Conservation (phyloP, 2,329 filamentous ascomycete genomes). For the Pestalotiopsis sp. region DNA sequence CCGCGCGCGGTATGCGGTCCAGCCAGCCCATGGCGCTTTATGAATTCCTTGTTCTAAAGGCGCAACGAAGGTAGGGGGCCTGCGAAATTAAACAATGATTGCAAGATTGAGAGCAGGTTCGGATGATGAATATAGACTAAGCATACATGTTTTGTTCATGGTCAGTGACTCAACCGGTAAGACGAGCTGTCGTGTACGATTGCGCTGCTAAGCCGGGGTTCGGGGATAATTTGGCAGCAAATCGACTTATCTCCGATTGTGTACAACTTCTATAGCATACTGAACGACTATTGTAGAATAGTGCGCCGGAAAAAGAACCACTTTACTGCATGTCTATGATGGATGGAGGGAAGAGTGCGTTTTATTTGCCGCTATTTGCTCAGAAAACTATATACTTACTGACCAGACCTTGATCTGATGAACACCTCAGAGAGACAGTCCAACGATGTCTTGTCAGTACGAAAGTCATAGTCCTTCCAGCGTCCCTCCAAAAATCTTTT, state of each 20-base stretch:
- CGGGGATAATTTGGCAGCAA: neutral
- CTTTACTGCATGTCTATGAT: neutral
- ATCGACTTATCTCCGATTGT: neutral
- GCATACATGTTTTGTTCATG: neutral
- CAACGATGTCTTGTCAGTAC: slow-evolving; percentile 22
- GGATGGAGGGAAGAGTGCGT: neutral
- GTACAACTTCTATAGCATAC: too few species aligned
- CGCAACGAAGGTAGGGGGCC: neutral
- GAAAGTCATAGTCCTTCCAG: slow-evolving; percentile 28
- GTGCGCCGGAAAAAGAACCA: neutral
- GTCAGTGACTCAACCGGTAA: neutral
- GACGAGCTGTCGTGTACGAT: neutral
- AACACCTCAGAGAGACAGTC: slow-evolving; percentile 7
- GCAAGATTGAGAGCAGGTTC: neutral
- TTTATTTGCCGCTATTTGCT: neutral
- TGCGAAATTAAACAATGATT: neutral
- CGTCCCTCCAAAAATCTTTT: slow-evolving; percentile 27
- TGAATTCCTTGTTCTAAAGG: neutral
- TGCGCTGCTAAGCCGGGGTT: neutral
- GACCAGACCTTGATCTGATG: neutral
- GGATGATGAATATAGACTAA: neutral
- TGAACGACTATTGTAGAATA: too few species aligned
- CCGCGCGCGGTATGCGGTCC: slow-evolving; percentile 6
- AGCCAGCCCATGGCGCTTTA: slow-evolving; percentile 5
- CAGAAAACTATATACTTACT: slow-evolving; percentile 7